A percentile compares a stretch with the other conserved stretches of the same genome.
phyloP scores from a whole-genome alignment of 129 eudicot genomes.

The Pseudognaphalium luteoalbum region DNA sequence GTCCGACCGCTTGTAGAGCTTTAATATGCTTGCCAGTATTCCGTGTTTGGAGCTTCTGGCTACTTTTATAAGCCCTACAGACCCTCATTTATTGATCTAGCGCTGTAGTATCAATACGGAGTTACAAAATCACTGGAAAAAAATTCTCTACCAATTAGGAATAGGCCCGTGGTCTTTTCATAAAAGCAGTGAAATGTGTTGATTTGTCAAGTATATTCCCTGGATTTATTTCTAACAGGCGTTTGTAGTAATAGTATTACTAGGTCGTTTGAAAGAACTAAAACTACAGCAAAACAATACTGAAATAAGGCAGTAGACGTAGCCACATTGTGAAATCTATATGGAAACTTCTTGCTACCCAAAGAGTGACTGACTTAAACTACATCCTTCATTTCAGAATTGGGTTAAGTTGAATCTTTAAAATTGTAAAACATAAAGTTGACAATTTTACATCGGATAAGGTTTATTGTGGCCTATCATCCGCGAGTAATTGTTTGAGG shows the following conservation, averaged over 20 bases:
- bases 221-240: background rate
- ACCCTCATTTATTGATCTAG: background rate
- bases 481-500: background rate
- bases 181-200: background rate
- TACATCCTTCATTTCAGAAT: too few species aligned
- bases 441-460: background rate
- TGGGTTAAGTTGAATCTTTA: too few species aligned
- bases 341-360: too few species aligned
- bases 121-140: background rate
- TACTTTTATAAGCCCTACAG: background rate
- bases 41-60: background rate
- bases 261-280: background rate
- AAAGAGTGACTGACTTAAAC: too few species aligned
- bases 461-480: background rate
- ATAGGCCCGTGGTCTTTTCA: background rate
- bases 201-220: background rate
- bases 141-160: background rate
- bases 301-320: background rate
- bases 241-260: background rate
- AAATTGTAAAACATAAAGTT: too few species aligned
- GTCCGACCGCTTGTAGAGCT: background rate
- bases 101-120: background rate
- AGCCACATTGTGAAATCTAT: background rate
- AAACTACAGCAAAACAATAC: background rate
- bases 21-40: constrained; percentile 5